Evolutionary conservation across 257 asterid species (phyloP).

Genomic region (Fraxinus excelsior): DNA sequence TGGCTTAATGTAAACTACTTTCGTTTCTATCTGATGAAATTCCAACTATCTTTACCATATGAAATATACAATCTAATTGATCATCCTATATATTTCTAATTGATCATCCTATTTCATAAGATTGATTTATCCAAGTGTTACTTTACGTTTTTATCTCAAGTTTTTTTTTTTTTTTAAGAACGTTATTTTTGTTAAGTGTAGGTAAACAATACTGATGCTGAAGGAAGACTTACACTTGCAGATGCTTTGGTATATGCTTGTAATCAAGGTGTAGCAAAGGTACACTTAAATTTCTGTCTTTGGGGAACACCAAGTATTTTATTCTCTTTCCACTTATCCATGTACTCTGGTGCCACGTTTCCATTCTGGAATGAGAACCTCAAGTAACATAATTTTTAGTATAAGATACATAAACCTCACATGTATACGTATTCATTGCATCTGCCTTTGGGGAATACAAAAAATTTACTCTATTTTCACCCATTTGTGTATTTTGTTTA

Average conservation of each 20-base stretch:
- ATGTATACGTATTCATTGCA: neutral
- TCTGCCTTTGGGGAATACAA: neutral
- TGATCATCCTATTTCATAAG: neutral
- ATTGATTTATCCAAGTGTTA: neutral
- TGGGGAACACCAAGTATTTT: neutral
- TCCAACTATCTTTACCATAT: neutral
- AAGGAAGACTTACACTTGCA: slow-evolving; percentile 96
- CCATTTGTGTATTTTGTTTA: neutral
- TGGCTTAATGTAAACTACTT: neutral
- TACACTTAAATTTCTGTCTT: slow-evolving; percentile 30
- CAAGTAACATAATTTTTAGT: neutral
- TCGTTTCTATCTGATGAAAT: neutral
- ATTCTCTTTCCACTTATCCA: neutral
- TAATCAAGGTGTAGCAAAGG: slow-evolving; percentile 96
- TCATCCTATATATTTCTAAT: too few relatives aligned
- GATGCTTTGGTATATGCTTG: slow-evolving; percentile 96
- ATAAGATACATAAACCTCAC: neutral
- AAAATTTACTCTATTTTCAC: neutral
- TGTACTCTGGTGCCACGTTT: neutral
- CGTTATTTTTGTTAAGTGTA: slow-evolving; percentile 29
- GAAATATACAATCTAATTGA: neutral
- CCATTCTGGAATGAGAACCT: neutral
- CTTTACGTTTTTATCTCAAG: too few relatives aligned
- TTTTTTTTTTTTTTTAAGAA: too few relatives aligned
- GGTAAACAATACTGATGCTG: slow-evolving; percentile 99